Evolutionary conservation across 2,329 filamentous ascomycete species (phyloP).

Genomic region (Penicillium frequentans): DNA sequence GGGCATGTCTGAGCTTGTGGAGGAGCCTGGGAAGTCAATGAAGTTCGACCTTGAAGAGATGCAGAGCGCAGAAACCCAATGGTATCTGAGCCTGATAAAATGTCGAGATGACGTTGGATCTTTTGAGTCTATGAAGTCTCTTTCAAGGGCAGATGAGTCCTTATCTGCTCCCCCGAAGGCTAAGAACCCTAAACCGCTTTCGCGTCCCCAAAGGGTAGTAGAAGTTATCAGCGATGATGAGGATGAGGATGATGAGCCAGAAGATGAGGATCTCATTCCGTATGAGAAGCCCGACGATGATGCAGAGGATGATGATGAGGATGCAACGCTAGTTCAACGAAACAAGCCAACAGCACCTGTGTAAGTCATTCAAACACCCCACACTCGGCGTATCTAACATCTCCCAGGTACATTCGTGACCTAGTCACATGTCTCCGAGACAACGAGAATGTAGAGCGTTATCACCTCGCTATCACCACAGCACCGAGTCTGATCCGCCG

Average conservation of each 20-base stretch:
- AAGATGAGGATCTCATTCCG: slow-evolving; percentile 68
- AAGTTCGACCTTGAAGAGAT: slow-evolving; percentile 83
- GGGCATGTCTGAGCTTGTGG: slow-evolving; percentile 64
- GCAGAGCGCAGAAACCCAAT: slow-evolving; percentile 68
- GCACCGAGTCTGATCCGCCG: slow-evolving; percentile 80
- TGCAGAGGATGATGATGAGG: slow-evolving; percentile 87
- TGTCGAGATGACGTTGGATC: slow-evolving; percentile 65
- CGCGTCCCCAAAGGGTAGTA: slow-evolving; percentile 40
- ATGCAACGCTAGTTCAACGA: slow-evolving; percentile 80
- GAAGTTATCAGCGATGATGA: slow-evolving; percentile 62
- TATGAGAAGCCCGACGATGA: slow-evolving; percentile 89
- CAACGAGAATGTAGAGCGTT: slow-evolving; percentile 78
- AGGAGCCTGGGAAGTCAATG: slow-evolving; percentile 68
- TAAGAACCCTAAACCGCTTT: slow-evolving; percentile 5
- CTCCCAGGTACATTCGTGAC: slow-evolving; percentile 71
- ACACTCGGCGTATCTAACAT: slow-evolving; percentile 5
- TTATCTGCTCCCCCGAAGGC: slow-evolving; percentile 14
- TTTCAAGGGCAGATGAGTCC: slow-evolving; percentile 14
- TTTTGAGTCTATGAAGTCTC: slow-evolving; percentile 50
- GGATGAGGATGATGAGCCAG: slow-evolving; percentile 48
- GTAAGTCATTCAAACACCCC: slow-evolving; percentile 33
- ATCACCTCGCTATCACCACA: slow-evolving; percentile 74
- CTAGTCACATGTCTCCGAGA: slow-evolving; percentile 77
- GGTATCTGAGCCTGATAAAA: slow-evolving; percentile 68
- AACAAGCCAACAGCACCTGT: slow-evolving; percentile 84